phyloP scores from a whole-genome alignment of 495 filamentous ascomycete species.

The Parmelia sp. region DNA sequence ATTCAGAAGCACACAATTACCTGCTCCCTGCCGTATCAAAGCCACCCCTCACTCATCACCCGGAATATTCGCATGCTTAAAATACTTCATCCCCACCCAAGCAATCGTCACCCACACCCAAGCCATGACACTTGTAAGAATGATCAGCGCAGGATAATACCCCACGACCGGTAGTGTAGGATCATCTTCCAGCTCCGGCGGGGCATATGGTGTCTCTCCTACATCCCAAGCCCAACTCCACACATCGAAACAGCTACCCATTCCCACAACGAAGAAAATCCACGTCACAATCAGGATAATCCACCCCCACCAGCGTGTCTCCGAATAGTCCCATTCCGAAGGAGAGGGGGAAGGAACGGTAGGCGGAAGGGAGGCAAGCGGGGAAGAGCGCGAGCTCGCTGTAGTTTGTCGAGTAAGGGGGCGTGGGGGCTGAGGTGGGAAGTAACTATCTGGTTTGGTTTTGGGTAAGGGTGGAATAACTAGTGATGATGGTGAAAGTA shows the following conservation, averaged over 20 bases:
- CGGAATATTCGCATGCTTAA: constrained; percentile 87
- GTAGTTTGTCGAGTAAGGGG: constrained; percentile 35
- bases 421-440: constrained; percentile 34
- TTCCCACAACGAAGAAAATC: constrained; percentile 90
- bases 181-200: constrained; percentile 88
- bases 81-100: constrained; percentile 99
- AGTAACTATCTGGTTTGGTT: constrained; percentile 61
- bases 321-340: constrained; percentile 73
- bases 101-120: constrained; percentile 98
- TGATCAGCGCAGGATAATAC: constrained; percentile 91
- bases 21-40: neutral
- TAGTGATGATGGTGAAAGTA: constrained; percentile 45
- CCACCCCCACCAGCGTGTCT: constrained; percentile 97
- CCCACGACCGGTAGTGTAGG: constrained; percentile 89
- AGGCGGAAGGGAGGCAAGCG: constrained; percentile 30
- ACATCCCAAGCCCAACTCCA: constrained; percentile 99
- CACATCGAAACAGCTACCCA: constrained; percentile 93
- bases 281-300: constrained; percentile 83
- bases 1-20: neutral
- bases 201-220: constrained; percentile 89
- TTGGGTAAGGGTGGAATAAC: constrained; percentile 26
- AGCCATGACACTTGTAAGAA: constrained; percentile 89
- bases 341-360: constrained; percentile 34
- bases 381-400: constrained; percentile 55
- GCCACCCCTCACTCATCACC: constrained; percentile 41